Percentiles rank a stretch among this genome's conserved stretches.
Conservation (phyloP, 1,284 basidiomycete genomes). For the Termitomyces sp. region DNA sequence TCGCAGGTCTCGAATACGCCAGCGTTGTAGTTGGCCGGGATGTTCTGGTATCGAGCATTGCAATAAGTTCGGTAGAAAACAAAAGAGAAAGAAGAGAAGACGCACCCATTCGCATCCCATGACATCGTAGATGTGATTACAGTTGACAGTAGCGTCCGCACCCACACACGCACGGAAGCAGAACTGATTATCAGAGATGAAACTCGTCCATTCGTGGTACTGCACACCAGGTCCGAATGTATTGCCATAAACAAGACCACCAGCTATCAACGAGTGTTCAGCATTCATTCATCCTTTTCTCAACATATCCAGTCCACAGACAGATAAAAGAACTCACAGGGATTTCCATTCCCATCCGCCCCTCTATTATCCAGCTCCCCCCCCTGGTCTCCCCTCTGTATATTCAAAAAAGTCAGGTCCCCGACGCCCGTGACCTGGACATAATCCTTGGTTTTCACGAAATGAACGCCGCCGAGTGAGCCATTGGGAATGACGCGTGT, state of each 20-base stretch:
- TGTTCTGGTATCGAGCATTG: background rate
- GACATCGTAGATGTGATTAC: slow-evolving; percentile 50
- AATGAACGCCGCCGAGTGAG: slow-evolving; percentile 61
- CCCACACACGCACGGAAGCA: slow-evolving; percentile 63
- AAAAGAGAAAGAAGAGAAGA: background rate
- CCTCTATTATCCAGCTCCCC: slow-evolving; percentile 66
- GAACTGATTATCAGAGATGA: slow-evolving; percentile 51
- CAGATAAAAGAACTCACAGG: slow-evolving; percentile 27
- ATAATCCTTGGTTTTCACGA: slow-evolving; percentile 62
- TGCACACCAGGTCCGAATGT: slow-evolving; percentile 40
- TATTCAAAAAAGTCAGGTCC: slow-evolving; percentile 59
- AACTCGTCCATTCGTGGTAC: slow-evolving; percentile 54
- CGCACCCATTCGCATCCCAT: slow-evolving; percentile 52
- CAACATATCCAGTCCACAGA: background rate
- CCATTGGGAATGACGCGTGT: slow-evolving; percentile 61
- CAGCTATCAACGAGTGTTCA: slow-evolving; percentile 26
- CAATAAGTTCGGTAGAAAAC: too few relatives aligned
- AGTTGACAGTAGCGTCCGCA: slow-evolving; percentile 48
- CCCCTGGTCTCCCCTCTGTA: slow-evolving; percentile 38
- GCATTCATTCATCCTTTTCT: background rate
- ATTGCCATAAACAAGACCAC: slow-evolving; percentile 58
- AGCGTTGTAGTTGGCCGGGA: slow-evolving; percentile 46
- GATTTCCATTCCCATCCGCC: slow-evolving; percentile 43
- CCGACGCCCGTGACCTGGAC: slow-evolving; percentile 60
- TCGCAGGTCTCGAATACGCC: slow-evolving; percentile 48